Conservation (phyloP, 805 yeast genomes). For the Hanseniaspora vineae region DNA sequence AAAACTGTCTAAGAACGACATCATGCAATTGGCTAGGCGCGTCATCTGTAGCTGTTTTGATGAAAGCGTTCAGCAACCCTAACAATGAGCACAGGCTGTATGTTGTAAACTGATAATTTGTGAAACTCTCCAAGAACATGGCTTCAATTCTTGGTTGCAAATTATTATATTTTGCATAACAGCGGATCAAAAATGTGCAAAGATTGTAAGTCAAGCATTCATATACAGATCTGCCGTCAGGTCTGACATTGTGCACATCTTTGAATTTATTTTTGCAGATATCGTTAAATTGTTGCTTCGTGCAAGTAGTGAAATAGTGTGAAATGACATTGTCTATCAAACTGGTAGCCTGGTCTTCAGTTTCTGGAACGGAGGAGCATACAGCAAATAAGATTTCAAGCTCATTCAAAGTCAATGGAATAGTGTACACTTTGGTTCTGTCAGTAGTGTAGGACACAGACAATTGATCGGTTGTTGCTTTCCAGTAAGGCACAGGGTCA, state of each 20-base stretch:
- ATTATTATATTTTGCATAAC: slow-evolving; percentile 17
- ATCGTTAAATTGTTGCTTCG: slow-evolving; percentile 35
- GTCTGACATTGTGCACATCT: slow-evolving; percentile 1
- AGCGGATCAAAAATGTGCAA: slow-evolving; percentile 19
- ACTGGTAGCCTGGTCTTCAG: slow-evolving; percentile 26
- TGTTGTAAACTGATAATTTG: slow-evolving; percentile 7
- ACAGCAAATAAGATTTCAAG: slow-evolving; percentile 42
- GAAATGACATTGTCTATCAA: slow-evolving; percentile 30
- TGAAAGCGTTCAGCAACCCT: slow-evolving; percentile 27
- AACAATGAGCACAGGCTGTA: slow-evolving; percentile 22
- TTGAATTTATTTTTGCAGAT: slow-evolving; percentile 21
- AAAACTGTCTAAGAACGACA: neutral
- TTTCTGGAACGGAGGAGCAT: slow-evolving; percentile 26
- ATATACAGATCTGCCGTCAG: slow-evolving; percentile 26
- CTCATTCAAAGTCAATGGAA: slow-evolving; percentile 38
- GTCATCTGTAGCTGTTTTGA: slow-evolving; percentile 2
- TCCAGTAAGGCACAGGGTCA: neutral
- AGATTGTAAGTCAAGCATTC: slow-evolving; percentile 26
- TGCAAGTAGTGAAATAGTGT: slow-evolving; percentile 37
- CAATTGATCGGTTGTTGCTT: neutral
- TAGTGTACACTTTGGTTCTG: slow-evolving; percentile 17
- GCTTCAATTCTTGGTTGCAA: slow-evolving; percentile 10
- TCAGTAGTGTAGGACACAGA: slow-evolving; percentile 2
- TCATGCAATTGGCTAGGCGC: slow-evolving; percentile 2
- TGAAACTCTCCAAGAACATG: slow-evolving; percentile 7